Conservation (phyloP, 306 rosid species). For the Begonia peltatifolia region DNA sequence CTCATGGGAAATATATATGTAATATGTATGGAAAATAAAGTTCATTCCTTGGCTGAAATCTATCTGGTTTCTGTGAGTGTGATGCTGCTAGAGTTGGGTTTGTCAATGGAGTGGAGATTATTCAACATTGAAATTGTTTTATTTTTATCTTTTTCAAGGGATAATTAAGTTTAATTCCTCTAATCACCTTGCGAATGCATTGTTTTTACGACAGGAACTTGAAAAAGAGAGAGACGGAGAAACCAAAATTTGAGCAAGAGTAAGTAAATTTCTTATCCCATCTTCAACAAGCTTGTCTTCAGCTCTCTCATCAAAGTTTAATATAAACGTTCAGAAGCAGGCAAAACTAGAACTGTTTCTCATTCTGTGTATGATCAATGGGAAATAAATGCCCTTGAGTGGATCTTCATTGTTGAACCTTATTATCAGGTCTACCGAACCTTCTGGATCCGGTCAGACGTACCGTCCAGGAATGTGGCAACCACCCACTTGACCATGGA, state of each 20-base stretch:
- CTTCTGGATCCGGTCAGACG: slow-evolving; percentile 53
- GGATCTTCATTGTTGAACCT: slow-evolving; percentile 5
- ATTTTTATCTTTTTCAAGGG: too few species aligned
- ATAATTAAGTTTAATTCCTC: background rate
- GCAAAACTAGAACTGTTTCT: background rate
- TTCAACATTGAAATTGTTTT: too few species aligned
- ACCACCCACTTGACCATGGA: slow-evolving; percentile 49
- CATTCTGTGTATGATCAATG: background rate
- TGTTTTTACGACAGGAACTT: slow-evolving; percentile 32
- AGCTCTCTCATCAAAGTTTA: background rate
- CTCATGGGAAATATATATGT: too few species aligned
- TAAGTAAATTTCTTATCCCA: slow-evolving; percentile 21
- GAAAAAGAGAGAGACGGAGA: slow-evolving; percentile 20
- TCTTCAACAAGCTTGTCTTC: background rate
- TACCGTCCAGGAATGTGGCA: slow-evolving; percentile 93
- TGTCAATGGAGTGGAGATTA: too few species aligned
- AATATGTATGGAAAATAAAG: too few species aligned
- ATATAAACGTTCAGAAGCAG: background rate
- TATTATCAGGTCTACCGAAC: slow-evolving; percentile 60
- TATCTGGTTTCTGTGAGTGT: too few species aligned
- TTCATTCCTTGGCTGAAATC: too few species aligned
- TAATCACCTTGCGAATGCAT: slow-evolving; percentile 1
- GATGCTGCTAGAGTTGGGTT: too few species aligned
- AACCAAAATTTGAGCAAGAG: slow-evolving; percentile 27
- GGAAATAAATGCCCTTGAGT: background rate